These are phyloP conservation scores for Arthrinium phaeospermum DNA, from an alignment of 2,329 filamentous ascomycete genomes.

Conservation along the genomic window DNA sequence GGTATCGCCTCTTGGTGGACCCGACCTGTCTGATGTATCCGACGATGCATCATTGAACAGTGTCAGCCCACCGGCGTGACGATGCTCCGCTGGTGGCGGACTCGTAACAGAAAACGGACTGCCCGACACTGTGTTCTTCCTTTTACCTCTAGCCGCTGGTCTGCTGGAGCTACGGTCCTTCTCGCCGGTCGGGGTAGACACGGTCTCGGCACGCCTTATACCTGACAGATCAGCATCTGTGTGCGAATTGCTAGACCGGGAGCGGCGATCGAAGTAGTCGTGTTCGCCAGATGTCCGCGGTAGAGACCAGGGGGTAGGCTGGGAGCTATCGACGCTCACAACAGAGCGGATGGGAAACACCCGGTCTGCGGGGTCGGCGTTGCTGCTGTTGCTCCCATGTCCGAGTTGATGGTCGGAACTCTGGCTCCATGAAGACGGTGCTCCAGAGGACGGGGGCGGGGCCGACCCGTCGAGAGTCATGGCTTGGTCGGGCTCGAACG, in stretches of 20 bases:
- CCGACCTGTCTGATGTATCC: constrained; percentile 29
- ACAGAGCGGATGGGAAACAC: constrained; percentile 86
- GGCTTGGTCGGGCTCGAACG: neutral
- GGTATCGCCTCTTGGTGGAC: neutral
- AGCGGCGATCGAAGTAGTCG: constrained; percentile 43
- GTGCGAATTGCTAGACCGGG: constrained; percentile 29
- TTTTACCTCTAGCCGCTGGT: constrained; percentile 1
- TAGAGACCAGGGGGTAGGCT: constrained; percentile 37
- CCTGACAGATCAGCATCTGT: constrained; percentile 15
- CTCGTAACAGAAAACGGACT: constrained; percentile 25
- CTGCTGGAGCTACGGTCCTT: constrained; percentile 17
- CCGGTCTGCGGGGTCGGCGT: constrained; percentile 55
- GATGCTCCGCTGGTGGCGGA: constrained; percentile 22
- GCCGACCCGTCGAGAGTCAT: constrained; percentile 18
- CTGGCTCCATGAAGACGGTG: constrained; percentile 49
- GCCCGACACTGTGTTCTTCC: constrained; percentile 27
- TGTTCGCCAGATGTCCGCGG: constrained; percentile 44
- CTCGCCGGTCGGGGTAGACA: constrained; percentile 22
- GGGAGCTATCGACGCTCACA: constrained; percentile 67
- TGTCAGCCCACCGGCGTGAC: constrained; percentile 19
- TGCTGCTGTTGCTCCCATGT: constrained; percentile 37
- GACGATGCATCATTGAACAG: constrained; percentile 36
- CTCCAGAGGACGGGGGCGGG: constrained; percentile 41
- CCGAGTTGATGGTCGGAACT: constrained; percentile 48
- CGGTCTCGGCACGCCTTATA: constrained; percentile 28